phyloP scores from a whole-genome alignment of 164 flowering plant genomes.

The Magnolia changhungtana region DNA sequence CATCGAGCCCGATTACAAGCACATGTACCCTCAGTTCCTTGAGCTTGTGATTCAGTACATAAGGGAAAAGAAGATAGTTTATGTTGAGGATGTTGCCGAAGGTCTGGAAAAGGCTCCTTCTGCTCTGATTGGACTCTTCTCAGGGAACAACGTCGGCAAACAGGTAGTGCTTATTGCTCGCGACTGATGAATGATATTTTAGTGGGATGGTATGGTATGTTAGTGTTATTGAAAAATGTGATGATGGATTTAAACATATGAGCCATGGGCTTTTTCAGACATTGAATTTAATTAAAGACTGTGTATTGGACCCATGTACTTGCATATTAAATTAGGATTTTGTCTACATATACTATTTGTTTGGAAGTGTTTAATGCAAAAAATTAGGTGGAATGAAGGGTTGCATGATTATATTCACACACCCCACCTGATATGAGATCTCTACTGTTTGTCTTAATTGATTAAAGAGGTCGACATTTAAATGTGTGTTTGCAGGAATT shows the following conservation, averaged over 20 bases:
- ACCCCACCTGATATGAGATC: too few species aligned
- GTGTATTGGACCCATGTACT: too few species aligned
- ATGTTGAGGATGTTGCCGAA: slow-evolving; percentile 26
- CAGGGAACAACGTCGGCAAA: slow-evolving; percentile 39
- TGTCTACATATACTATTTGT: too few species aligned
- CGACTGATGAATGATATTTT: slow-evolving; percentile 4
- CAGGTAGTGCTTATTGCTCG: slow-evolving; percentile 26
- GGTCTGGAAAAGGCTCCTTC: slow-evolving; percentile 32
- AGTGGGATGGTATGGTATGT: background rate
- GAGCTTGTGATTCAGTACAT: slow-evolving; percentile 8
- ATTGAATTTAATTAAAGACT: too few species aligned
- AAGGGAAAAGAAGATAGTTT: slow-evolving; percentile 19
- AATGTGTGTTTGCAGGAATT: too few species aligned
- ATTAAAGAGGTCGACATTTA: too few species aligned
- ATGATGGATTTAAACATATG: background rate
- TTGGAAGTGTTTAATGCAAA: too few species aligned
- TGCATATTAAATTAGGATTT: too few species aligned
- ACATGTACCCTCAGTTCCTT: slow-evolving; percentile 33
- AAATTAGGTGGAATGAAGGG: too few species aligned
- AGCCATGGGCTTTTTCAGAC: background rate
- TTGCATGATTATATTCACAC: too few species aligned
- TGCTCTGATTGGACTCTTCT: slow-evolving; percentile 32
- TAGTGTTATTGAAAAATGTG: background rate
- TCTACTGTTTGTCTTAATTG: too few species aligned
- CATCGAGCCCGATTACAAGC: slow-evolving; percentile 24